Evolutionary conservation across 257 asterid genomes (phyloP), one percentile per base, ranked within the genome.

Genomic region (Primulina tabacum): DNA sequence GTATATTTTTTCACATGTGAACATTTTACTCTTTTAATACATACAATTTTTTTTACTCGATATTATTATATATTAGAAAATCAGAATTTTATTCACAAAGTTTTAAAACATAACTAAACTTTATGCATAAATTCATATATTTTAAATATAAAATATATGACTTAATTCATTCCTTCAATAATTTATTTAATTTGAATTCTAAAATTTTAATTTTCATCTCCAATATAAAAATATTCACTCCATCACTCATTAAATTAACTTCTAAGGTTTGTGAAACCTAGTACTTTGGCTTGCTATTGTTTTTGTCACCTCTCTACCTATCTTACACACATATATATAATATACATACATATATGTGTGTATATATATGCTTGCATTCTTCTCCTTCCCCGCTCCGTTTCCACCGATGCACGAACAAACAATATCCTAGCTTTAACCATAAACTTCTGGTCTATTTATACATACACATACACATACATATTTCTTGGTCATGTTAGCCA

Each of bases 191-290:
- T 50, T 50, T 50, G 21, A 43, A 50, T 50, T 17, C 20, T 50
- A 50, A 50, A 50, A 14, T 43, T 11, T 43, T 43, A 2, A 12
- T 2, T 38, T 35, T 7, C 9, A 7, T 8, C 9, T 28, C 40
- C 11, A 8, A 35, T 35, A 35, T 10, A 2, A 43, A 1, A 43
- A 43, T 11, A 43, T 43, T 12, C 6, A 12, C n/a, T 4, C n/a
- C 53, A 26, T 47, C 68, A 64, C 79, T 74, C 78, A 50, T 29
- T 60, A 28, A 76, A 75, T 69, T 67, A 70, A 16, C 57, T 8
- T 38, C 9, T 38, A 9, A 38, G 14, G 47, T 38, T 38, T 50
- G 4, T 16, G 57, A 50, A 50, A 50, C 57, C 57, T 50, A 50
- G 57, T 50, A 50, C 57, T 14, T 50, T 50, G 17, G 57, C 17